Evolutionary conservation across 2,329 filamentous ascomycete species (phyloP).

Genomic region (Beauveria brongniartii): DNA sequence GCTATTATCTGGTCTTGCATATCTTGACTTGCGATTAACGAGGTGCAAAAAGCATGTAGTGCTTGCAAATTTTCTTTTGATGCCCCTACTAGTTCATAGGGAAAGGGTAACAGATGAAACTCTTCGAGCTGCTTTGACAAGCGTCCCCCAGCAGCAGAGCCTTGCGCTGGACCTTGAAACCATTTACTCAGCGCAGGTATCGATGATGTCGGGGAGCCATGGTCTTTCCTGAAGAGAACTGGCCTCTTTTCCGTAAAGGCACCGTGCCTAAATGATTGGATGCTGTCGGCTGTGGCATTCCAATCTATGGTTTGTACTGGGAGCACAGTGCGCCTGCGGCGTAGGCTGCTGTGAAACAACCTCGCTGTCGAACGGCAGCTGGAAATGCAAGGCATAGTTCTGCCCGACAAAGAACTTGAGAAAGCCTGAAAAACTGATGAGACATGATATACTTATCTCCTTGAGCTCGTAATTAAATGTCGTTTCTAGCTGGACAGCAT

Average conservation of each 20-base stretch:
- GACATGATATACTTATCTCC: not conserved
- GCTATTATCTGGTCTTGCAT: slow-evolving; percentile 23
- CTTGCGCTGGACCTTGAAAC: slow-evolving; percentile 36
- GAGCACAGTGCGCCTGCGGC: slow-evolving; percentile 3
- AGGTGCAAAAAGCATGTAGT: slow-evolving; percentile 21
- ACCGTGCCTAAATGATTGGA: slow-evolving; percentile 41
- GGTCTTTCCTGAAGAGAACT: slow-evolving; percentile 36
- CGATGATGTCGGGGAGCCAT: slow-evolving; percentile 24
- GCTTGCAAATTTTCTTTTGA: slow-evolving; percentile 13
- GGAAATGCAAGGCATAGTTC: not conserved
- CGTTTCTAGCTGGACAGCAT: not conserved
- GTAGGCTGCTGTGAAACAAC: not conserved
- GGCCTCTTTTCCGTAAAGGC: slow-evolving; percentile 48
- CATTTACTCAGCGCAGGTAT: slow-evolving; percentile 6
- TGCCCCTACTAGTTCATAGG: slow-evolving; percentile 30
- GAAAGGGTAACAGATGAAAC: slow-evolving; percentile 25
- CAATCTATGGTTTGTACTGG: not conserved
- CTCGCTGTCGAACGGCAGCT: not conserved
- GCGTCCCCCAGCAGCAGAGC: slow-evolving; percentile 44
- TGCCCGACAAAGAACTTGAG: not conserved
- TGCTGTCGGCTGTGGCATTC: slow-evolving; percentile 10
- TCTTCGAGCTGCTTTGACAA: slow-evolving; percentile 28
- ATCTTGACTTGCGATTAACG: slow-evolving; percentile 20
- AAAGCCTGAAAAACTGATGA: not conserved
- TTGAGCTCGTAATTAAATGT: not conserved